phyloP scores from a whole-genome alignment of 192 early-diverging fungal species.

The Podila minutissima region DNA sequence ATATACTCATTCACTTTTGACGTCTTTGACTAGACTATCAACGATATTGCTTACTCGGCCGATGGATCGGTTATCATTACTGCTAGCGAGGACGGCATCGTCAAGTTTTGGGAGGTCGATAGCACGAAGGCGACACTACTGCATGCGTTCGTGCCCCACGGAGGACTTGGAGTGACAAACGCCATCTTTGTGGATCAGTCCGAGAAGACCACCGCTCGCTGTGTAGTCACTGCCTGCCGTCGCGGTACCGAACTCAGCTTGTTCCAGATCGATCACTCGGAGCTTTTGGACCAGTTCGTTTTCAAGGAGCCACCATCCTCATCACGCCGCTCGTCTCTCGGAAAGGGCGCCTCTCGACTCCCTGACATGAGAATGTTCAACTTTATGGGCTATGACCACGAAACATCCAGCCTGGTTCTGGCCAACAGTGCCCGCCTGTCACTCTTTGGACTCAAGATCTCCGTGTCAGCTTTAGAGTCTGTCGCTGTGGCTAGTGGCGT shows the following conservation, averaged over 20 bases:
- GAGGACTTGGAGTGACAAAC: constrained; percentile 37
- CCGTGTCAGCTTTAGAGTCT: constrained; percentile 10
- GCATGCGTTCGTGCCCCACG: constrained; percentile 47
- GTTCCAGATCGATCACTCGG: constrained; percentile 30
- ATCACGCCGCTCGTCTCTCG: constrained; percentile 39
- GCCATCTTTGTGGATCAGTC: constrained; percentile 35
- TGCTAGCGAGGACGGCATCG: constrained; percentile 51
- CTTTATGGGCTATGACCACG: constrained; percentile 53
- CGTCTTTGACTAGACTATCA: constrained; percentile 33
- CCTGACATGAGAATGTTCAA: constrained; percentile 58
- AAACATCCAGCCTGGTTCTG: constrained; percentile 44
- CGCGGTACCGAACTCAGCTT: constrained; percentile 52
- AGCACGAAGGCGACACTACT: constrained; percentile 11
- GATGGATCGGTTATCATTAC: constrained; percentile 57
- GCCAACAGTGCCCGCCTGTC: constrained; percentile 58
- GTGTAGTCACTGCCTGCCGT: constrained; percentile 53
- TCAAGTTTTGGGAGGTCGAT: constrained; percentile 47
- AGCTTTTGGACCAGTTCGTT: constrained; percentile 42
- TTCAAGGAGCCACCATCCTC: constrained; percentile 55
- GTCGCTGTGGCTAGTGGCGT: not conserved
- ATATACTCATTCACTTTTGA: not conserved
- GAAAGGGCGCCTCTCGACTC: constrained; percentile 38
- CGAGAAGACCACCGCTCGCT: constrained; percentile 26
- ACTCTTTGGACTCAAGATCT: constrained; percentile 50
- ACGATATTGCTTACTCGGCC: constrained; percentile 54